Evolutionary conservation across 768 basidiomycete genomes (phyloP).

Genomic region (Lyophyllum decastes): DNA sequence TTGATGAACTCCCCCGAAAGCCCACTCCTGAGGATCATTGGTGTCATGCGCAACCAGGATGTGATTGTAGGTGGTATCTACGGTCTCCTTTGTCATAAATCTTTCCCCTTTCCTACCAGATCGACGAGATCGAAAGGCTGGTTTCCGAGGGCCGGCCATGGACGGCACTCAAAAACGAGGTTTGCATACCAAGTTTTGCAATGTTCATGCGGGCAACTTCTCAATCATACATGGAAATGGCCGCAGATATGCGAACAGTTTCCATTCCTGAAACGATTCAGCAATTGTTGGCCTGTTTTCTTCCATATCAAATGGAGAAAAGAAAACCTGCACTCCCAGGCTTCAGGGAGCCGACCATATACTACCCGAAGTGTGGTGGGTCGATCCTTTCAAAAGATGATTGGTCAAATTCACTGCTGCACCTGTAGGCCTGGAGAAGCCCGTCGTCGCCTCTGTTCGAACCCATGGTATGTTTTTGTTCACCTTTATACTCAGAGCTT

Average conservation of each 20-base stretch:
- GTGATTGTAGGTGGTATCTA: constrained; percentile 2
- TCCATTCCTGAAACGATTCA: background rate
- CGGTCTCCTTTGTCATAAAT: background rate
- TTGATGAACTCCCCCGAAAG: background rate
- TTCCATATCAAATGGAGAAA: background rate
- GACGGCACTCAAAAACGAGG: background rate
- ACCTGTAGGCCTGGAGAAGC: background rate
- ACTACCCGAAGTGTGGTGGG: background rate
- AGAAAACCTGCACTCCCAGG: background rate
- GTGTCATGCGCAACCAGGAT: background rate
- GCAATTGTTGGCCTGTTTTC: background rate
- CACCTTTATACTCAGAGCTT: background rate
- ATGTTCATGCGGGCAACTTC: background rate
- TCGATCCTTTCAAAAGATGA: background rate
- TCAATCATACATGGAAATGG: background rate
- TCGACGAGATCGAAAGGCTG: background rate
- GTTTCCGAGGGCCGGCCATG: background rate
- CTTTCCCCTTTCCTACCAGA: background rate
- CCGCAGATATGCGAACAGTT: background rate
- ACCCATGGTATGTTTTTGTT: background rate
- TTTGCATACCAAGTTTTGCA: background rate
- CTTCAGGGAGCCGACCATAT: background rate
- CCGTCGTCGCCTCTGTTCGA: background rate
- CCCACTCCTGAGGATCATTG: background rate
- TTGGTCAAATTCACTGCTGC: background rate